Conservation (phyloP, 805 yeast genomes). For the Saccharomycopsis fermentans region DNA sequence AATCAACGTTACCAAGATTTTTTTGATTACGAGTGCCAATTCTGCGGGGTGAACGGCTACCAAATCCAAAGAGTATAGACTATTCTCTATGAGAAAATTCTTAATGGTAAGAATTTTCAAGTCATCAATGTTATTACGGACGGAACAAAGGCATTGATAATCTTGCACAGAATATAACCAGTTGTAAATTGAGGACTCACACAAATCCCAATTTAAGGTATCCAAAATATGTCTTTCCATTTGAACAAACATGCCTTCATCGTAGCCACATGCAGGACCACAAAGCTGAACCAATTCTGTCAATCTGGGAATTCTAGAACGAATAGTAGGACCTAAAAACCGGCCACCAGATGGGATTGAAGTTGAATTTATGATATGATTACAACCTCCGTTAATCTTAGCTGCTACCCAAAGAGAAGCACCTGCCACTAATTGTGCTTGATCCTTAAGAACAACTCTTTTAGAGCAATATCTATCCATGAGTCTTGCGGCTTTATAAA, state of each 20-base stretch:
- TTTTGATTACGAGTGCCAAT: constrained; percentile 21
- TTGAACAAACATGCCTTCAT: constrained; percentile 52
- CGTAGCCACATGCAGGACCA: constrained; percentile 52
- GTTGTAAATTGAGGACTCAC: constrained; percentile 37
- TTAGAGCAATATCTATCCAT: constrained; percentile 89
- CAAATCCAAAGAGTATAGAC: constrained; percentile 14
- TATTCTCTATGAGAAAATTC: constrained; percentile 14
- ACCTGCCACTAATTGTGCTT: constrained; percentile 82
- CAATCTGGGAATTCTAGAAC: constrained; percentile 66
- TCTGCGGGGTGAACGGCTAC: constrained; percentile 16
- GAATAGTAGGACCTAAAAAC: constrained; percentile 58
- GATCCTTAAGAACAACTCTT: constrained; percentile 74
- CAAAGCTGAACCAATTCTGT: constrained; percentile 64
- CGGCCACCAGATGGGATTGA: constrained; percentile 47
- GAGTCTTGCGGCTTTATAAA: constrained; percentile 58
- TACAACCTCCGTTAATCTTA: constrained; percentile 69
- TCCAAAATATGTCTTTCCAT: constrained; percentile 71
- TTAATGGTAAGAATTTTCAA: constrained; percentile 15
- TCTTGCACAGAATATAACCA: constrained; percentile 39
- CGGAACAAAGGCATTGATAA: constrained; percentile 42
- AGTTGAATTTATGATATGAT: constrained; percentile 47
- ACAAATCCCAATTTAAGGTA: constrained; percentile 64
- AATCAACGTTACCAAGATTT: constrained; percentile 34
- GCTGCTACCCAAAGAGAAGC: constrained; percentile 91
- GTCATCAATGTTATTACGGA: constrained; percentile 24